Conservation (phyloP, 352 stramenopile genomes). For the Phytophthora megakarya region DNA sequence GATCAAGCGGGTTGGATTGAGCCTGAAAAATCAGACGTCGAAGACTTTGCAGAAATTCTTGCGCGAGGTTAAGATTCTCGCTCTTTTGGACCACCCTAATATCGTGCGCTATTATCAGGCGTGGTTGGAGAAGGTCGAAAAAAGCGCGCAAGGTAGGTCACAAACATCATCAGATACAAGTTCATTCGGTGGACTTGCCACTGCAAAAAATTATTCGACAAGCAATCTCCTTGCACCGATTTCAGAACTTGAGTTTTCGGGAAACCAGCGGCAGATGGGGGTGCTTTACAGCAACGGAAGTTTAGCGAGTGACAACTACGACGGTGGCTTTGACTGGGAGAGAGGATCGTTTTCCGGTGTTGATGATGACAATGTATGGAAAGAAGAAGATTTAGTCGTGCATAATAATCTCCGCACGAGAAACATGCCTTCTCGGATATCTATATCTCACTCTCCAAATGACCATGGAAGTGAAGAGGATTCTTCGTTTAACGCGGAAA, state of each 20-base stretch:
- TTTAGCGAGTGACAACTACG: slow-evolving; percentile 44
- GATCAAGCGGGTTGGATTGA: slow-evolving; percentile 90
- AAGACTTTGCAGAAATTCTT: slow-evolving; percentile 94
- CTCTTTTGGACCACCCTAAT: slow-evolving; percentile 92
- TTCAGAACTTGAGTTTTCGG: slow-evolving; percentile 68
- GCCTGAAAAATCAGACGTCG: slow-evolving; percentile 86
- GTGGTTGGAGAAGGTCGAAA: slow-evolving; percentile 89
- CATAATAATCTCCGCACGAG: slow-evolving; percentile 39
- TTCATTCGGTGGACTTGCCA: slow-evolving; percentile 32
- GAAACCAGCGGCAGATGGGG: slow-evolving; percentile 47
- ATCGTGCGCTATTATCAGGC: slow-evolving; percentile 94
- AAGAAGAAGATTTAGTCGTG: slow-evolving; percentile 65
- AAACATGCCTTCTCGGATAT: slow-evolving; percentile 13
- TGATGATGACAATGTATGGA: slow-evolving; percentile 53
- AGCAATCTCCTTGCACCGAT: slow-evolving; percentile 77
- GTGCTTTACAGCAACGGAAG: slow-evolving; percentile 58
- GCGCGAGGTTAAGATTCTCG: slow-evolving; percentile 93
- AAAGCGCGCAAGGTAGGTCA: slow-evolving; percentile 32
- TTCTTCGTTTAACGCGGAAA: slow-evolving; percentile 56
- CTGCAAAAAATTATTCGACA: slow-evolving; percentile 65
- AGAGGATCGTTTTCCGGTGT: slow-evolving; percentile 52
- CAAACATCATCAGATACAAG: slow-evolving; percentile 33
- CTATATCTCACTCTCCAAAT: slow-evolving; percentile 17
- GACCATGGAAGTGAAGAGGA: slow-evolving; percentile 44
- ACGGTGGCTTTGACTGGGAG: slow-evolving; percentile 83